A percentile compares a stretch with the other conserved stretches of the same genome.
These are phyloP conservation scores for Cytospora schulzeri DNA, from an alignment of 2,329 filamentous ascomycete species.

Conservation along the genomic window DNA sequence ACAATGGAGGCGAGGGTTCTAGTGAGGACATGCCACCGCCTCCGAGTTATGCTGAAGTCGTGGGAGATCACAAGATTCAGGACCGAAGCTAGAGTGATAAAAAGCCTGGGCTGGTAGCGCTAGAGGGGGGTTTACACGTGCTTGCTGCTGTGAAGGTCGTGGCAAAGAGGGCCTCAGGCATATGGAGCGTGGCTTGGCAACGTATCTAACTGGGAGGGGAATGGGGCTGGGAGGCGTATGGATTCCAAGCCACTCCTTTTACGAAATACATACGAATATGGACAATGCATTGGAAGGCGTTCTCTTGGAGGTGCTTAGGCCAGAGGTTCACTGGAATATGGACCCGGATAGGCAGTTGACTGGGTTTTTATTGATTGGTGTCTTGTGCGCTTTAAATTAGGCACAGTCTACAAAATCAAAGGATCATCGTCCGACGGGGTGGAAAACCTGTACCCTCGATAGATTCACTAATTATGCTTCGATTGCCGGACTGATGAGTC, in stretches of 20 bases:
- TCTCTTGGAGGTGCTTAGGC: background rate
- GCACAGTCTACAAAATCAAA: background rate
- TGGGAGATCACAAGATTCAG: constrained; percentile 91
- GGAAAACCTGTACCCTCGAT: background rate
- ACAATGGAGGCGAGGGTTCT: constrained; percentile 41
- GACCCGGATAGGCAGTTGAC: background rate
- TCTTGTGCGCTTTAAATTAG: background rate
- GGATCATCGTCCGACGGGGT: background rate
- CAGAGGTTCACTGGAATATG: background rate
- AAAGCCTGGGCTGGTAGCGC: background rate
- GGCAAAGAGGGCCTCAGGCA: background rate
- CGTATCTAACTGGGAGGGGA: no score
- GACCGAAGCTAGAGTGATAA: constrained; percentile 51
- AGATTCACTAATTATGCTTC: background rate
- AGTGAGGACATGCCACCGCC: constrained; percentile 58
- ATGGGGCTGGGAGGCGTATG: background rate
- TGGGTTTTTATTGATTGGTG: background rate
- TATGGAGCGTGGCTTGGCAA: background rate
- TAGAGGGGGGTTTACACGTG: background rate
- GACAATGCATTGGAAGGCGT: constrained; percentile 23
- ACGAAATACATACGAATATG: constrained; percentile 7
- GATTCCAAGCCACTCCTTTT: constrained; percentile 14
- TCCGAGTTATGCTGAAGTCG: constrained; percentile 87
- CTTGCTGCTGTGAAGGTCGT: background rate
- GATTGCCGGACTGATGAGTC: background rate